Conservation (phyloP, 768 basidiomycete genomes). For the Exidia glandulosa region DNA sequence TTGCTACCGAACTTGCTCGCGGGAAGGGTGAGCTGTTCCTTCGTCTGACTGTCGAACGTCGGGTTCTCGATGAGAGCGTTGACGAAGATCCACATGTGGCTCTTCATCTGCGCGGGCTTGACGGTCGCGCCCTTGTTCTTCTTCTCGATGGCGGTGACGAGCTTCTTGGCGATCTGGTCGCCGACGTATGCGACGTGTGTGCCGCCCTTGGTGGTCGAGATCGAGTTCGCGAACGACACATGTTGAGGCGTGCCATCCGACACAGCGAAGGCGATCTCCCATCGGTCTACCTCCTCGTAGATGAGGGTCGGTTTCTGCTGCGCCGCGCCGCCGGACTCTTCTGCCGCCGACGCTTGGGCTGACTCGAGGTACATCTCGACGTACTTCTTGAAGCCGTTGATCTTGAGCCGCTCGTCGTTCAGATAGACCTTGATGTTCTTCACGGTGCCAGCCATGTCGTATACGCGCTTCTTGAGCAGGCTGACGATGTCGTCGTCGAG, state of each 20-base stretch:
- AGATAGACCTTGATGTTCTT: conserved; percentile 88
- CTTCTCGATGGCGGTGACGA: conserved; percentile 77
- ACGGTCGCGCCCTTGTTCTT: conserved; percentile 97
- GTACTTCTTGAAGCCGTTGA: conserved; percentile 95
- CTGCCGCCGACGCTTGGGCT: conserved; percentile 55
- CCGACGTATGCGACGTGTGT: conserved; percentile 80
- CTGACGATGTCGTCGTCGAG: conserved; percentile 90
- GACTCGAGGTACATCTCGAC: conserved; percentile 87
- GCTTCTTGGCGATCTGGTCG: conserved; percentile 79
- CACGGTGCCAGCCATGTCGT: conserved; percentile 93
- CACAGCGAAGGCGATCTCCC: conserved; percentile 92
- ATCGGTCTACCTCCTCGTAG: conserved; percentile 74
- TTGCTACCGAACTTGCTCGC: conserved; percentile 86
- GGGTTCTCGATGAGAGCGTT: conserved; percentile 95
- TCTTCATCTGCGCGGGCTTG: conserved; percentile 89
- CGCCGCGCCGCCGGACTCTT: conserved; percentile 68
- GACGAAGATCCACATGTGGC: conserved; percentile 97
- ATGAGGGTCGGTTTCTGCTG: conserved; percentile 67
- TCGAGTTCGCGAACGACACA: conserved; percentile 96
- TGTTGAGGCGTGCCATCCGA: conserved; percentile 89
- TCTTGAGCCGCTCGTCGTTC: conserved; percentile 82
- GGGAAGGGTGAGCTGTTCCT: conserved; percentile 84
- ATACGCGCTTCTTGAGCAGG: conserved; percentile 86
- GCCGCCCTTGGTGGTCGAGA: conserved; percentile 92
- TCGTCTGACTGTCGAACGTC: conserved; percentile 98